Evolutionary conservation across 164 flowering plant species (phyloP).

Genomic region (Macadamia integrifolia): DNA sequence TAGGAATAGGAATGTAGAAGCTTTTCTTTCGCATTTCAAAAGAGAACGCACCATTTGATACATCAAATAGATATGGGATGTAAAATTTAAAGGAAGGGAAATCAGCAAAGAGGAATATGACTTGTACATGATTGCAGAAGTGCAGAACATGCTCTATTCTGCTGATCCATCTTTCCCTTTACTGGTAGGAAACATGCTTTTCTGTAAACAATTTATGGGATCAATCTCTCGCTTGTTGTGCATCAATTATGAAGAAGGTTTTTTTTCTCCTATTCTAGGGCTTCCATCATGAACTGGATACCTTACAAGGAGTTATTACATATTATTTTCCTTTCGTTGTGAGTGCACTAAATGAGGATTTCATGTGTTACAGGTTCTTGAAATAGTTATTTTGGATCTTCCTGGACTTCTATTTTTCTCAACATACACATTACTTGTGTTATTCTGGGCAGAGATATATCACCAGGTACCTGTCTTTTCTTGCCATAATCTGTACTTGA

Average conservation of each 20-base stretch:
- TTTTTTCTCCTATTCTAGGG: neutral
- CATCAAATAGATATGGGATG: too few species aligned
- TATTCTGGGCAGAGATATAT: slow-evolving; percentile 97
- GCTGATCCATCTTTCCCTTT: too few species aligned
- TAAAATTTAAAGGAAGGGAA: too few species aligned
- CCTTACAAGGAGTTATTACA: neutral
- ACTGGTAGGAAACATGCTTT: too few species aligned
- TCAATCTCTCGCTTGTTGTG: neutral
- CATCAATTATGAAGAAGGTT: neutral
- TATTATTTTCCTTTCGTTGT: neutral
- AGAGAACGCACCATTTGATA: too few species aligned
- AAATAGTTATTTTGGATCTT: slow-evolving; percentile 60
- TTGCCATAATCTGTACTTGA: neutral
- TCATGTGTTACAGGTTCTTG: slow-evolving; percentile 28
- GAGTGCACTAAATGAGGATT: slow-evolving; percentile 1
- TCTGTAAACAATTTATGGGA: neutral
- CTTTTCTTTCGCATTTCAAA: too few species aligned
- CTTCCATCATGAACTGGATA: neutral
- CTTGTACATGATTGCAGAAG: too few species aligned
- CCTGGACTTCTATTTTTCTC: slow-evolving; percentile 82
- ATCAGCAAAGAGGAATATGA: too few species aligned
- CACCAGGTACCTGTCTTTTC: slow-evolving; percentile 50
- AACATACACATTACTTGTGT: slow-evolving; percentile 75
- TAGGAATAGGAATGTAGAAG: too few species aligned
- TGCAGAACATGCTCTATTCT: too few species aligned